phyloP scores from a whole-genome alignment of 2,329 filamentous ascomycete genomes.

The Pyricularia pennisetigena region DNA sequence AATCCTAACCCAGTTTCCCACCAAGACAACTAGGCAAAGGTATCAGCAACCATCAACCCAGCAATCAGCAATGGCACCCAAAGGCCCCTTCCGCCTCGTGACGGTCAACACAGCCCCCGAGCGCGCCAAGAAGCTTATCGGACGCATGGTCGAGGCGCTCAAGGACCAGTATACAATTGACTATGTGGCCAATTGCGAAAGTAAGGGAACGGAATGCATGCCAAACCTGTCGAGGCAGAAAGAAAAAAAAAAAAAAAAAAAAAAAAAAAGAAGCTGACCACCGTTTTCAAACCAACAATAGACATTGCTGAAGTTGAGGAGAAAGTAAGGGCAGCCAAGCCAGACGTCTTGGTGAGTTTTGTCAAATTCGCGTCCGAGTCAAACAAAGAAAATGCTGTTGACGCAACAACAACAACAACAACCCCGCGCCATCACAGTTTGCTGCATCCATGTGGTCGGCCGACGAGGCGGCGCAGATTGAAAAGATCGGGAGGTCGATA shows the following conservation, averaged over 20 bases:
- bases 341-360: conserved; percentile 18
- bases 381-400: too few species aligned
- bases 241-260: too few species aligned
- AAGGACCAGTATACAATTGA: conserved; percentile 55
- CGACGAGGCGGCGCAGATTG: conserved; percentile 35
- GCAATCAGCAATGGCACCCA: conserved; percentile 15
- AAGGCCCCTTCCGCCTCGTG: conserved; percentile 52
- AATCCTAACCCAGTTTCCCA: background rate
- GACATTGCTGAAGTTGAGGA: conserved; percentile 44
- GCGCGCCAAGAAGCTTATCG: conserved; percentile 51
- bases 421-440: conserved; percentile 34
- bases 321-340: conserved; percentile 12
- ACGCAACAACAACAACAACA: background rate
- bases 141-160: conserved; percentile 48
- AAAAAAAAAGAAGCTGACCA: too few species aligned
- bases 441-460: conserved; percentile 45
- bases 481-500: conserved; percentile 29
- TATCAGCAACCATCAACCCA: too few species aligned
- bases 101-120: conserved; percentile 61
- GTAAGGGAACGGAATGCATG: conserved; percentile 23
- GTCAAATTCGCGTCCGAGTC: too few species aligned
- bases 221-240: too few species aligned
- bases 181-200: conserved; percentile 51
- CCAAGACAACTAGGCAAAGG: background rate
- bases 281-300: background rate